A percentile compares a stretch with the other conserved stretches of the same genome.
Evolutionary conservation across 2,329 filamentous ascomycete species (phyloP).

Genomic region (Septoria linicola): DNA sequence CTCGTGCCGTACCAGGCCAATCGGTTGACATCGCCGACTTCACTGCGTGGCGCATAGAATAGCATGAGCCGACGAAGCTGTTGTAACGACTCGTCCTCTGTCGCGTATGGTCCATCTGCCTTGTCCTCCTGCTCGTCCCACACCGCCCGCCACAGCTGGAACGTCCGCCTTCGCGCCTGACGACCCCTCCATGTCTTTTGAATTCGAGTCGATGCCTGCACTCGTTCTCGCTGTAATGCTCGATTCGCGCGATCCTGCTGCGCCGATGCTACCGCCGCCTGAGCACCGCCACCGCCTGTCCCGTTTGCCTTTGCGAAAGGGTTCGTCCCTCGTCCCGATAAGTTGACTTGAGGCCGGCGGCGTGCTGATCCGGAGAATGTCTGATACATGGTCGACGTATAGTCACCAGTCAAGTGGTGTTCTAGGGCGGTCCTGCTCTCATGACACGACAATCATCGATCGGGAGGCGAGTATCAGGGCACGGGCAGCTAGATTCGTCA

Average conservation of each 20-base stretch:
- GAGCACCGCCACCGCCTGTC: conserved; percentile 54
- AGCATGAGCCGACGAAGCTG: conserved; percentile 47
- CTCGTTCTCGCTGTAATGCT: conserved; percentile 74
- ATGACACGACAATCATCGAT: neutral
- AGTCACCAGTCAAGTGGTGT: too few relatives aligned
- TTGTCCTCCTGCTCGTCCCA: conserved; percentile 59
- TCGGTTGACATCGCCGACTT: conserved; percentile 41
- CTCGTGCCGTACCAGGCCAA: conserved; percentile 44
- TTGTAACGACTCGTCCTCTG: conserved; percentile 41
- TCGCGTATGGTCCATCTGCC: conserved; percentile 38
- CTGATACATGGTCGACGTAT: conserved; percentile 70
- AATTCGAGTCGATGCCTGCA: conserved; percentile 70
- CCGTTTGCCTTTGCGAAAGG: conserved; percentile 62
- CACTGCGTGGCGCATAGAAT: conserved; percentile 43
- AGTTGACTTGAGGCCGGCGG: conserved; percentile 86
- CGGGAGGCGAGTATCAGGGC: neutral
- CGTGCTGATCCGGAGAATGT: conserved; percentile 87
- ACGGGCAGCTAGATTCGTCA: neutral
- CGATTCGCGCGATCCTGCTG: conserved; percentile 80
- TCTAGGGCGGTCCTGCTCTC: too few relatives aligned
- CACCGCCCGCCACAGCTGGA: conserved; percentile 55
- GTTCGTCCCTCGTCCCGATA: conserved; percentile 76
- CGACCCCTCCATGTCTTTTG: conserved; percentile 84
- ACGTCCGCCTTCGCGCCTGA: conserved; percentile 58
- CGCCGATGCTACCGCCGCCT: conserved; percentile 77